Base-by-base conservation (phyloP, 805 yeast species). In the Saccharomycodes ludwigii region DNA sequence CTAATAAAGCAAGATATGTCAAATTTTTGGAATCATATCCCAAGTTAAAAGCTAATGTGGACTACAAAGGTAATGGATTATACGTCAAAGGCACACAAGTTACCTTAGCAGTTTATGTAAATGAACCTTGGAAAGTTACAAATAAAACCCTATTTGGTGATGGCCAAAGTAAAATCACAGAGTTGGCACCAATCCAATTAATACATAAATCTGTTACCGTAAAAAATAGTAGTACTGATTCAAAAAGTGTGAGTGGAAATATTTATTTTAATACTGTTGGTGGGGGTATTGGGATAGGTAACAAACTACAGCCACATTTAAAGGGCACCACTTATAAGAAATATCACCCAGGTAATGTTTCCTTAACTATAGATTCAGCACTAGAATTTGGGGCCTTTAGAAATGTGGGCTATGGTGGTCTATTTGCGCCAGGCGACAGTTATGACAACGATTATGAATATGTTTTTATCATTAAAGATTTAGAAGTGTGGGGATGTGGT, bases 401-500 rank as follows among this genome's bases (percentile, higher is more conserved):
- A 31, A 78, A 82, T 47, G 44, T 73, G 13, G 79, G 76, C 0
- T 43, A 58, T 17, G 76, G 78, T 5, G 76, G 77, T 7, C 50
- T 61, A 7, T 66, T 62, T 31, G 48, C 49, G 21, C 61, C 66
- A 0, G 62, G 70, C 6, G 32, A 52, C 27, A 44, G 37, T 25
- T 50, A 41, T 33, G 36, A 34, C 4, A 34, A 37, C 8, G 27
- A 54, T 41, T 79, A 61, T 44, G 96, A 88, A 48, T 75, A 77
- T 37, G 58, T 83, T 30, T 73, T 88, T 44, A 49, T 66, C 33
- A 70, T 88, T 6, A 71, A 75, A 4, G 86, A 79, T 40, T 58
- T 86, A 17, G 95, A 86, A 48, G 94, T 85, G 0, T 81, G 91
- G 86, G 97, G 97, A 0, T 69, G 84, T 35, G 97, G 96, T 1